phyloP scores from a whole-genome alignment of 2,329 filamentous ascomycete genomes.

The Scytalidium lignicola region DNA sequence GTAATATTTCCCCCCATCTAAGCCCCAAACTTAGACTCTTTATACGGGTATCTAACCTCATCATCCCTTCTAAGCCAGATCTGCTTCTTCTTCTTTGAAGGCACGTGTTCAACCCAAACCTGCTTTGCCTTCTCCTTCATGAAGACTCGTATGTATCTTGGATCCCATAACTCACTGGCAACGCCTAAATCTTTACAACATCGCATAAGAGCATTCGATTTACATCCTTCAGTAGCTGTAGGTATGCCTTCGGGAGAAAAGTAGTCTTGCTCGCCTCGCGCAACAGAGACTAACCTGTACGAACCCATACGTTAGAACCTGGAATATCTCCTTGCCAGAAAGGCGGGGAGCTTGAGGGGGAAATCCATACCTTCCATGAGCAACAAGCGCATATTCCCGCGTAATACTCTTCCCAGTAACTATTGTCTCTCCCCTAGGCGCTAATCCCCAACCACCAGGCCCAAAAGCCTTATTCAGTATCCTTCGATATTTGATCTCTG shows the following conservation, averaged over 20 bases:
- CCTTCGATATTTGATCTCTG: conserved; percentile 95
- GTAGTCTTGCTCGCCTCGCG: conserved; percentile 91
- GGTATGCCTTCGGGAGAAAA: conserved; percentile 87
- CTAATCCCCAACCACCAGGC: conserved; percentile 91
- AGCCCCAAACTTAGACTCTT: conserved; percentile 34
- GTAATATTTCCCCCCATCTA: too few species aligned
- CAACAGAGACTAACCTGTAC: conserved; percentile 81
- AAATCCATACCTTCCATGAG: conserved; percentile 69
- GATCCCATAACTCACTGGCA: conserved; percentile 94
- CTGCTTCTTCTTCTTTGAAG: conserved; percentile 84
- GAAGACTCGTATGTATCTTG: conserved; percentile 79
- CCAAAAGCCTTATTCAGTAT: conserved; percentile 90
- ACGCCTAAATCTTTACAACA: conserved; percentile 98
- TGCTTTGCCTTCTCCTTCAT: conserved; percentile 70
- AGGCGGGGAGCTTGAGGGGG: neutral
- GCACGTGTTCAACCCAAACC: conserved; percentile 82
- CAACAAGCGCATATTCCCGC: conserved; percentile 88
- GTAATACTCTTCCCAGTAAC: conserved; percentile 57
- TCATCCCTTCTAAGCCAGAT: conserved; percentile 84
- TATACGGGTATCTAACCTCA: conserved; percentile 59
- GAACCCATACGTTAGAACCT: conserved; percentile 4
- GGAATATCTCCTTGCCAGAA: neutral
- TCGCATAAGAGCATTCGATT: conserved; percentile 94
- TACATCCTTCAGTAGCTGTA: conserved; percentile 92
- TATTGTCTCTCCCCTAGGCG: conserved; percentile 74